Evolutionary conservation across 73 alveolate species (phyloP).

Genomic region (Tetrahymena elliotti): DNA sequence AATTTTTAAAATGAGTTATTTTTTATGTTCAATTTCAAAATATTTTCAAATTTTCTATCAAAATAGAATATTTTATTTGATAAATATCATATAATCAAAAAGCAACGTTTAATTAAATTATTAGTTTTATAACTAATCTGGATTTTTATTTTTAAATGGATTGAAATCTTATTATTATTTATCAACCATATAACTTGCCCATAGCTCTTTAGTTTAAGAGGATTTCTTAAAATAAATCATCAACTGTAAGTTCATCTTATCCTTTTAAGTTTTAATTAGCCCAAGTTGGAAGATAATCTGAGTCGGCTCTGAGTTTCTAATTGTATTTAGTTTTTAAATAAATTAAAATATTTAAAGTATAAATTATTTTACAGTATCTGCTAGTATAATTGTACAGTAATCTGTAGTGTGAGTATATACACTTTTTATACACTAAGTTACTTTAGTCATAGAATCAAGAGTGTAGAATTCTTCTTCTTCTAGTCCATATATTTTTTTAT

Average conservation of each 20-base stretch:
- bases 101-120: too few relatives aligned
- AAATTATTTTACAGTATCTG: neutral
- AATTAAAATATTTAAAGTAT: neutral
- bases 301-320: neutral
- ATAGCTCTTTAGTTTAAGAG: neutral
- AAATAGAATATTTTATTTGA: too few relatives aligned
- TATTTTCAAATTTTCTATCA: too few relatives aligned
- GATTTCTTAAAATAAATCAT: neutral
- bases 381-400: neutral
- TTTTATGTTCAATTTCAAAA: too few relatives aligned
- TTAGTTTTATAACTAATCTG: too few relatives aligned
- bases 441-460: neutral
- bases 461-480: neutral
- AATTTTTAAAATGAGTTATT: too few relatives aligned
- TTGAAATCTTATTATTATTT: neutral
- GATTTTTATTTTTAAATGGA: too few relatives aligned
- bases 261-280: neutral
- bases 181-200: neutral
- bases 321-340: neutral
- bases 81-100: too few relatives aligned
- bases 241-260: neutral
- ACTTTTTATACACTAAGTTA: neutral
- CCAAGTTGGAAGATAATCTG: neutral
- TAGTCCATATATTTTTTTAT: neutral
- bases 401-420: neutral